These are phyloP conservation scores for Aspergillus asperescens DNA, from an alignment of 495 filamentous ascomycete species.

Conservation along the genomic window DNA sequence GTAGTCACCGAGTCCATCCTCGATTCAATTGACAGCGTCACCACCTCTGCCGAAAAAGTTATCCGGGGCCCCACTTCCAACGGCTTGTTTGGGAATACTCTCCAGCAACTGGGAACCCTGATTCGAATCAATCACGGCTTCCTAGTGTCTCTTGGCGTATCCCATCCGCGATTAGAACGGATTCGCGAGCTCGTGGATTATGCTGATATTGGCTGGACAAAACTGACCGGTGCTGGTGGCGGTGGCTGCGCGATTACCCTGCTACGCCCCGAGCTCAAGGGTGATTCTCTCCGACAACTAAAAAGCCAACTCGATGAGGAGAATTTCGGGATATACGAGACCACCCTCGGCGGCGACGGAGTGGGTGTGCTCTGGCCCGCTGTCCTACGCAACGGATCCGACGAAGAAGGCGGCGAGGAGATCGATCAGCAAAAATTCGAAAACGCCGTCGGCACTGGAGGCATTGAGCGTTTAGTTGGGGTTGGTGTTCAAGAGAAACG, in stretches of 20 bases:
- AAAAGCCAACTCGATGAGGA: constrained; percentile 65
- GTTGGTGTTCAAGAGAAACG: constrained; percentile 62
- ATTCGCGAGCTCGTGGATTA: constrained; percentile 88
- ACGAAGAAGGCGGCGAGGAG: constrained; percentile 75
- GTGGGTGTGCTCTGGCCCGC: constrained; percentile 92
- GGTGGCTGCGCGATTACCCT: constrained; percentile 93
- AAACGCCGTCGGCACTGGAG: constrained; percentile 69
- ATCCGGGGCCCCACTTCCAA: constrained; percentile 62
- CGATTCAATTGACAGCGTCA: constrained; percentile 77
- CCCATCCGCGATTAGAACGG: constrained; percentile 86
- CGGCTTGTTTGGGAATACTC: constrained; percentile 47
- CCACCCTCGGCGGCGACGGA: constrained; percentile 84
- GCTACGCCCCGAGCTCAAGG: constrained; percentile 57
- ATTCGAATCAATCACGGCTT: constrained; percentile 92
- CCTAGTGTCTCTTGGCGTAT: constrained; percentile 81
- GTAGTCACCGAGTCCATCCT: constrained; percentile 71
- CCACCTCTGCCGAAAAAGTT: constrained; percentile 63
- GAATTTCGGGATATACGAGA: constrained; percentile 76
- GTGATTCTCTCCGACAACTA: constrained; percentile 52
- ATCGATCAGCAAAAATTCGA: constrained; percentile 92
- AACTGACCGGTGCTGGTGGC: constrained; percentile 91
- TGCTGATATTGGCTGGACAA: constrained; percentile 90
- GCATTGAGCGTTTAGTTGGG: constrained; percentile 63
- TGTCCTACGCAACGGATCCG: constrained; percentile 66
- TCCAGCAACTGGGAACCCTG: constrained; percentile 72